These are phyloP conservation scores for Sporothrix pseudoabietina DNA, from an alignment of 2,329 filamentous ascomycete species.

Conservation along the genomic window DNA sequence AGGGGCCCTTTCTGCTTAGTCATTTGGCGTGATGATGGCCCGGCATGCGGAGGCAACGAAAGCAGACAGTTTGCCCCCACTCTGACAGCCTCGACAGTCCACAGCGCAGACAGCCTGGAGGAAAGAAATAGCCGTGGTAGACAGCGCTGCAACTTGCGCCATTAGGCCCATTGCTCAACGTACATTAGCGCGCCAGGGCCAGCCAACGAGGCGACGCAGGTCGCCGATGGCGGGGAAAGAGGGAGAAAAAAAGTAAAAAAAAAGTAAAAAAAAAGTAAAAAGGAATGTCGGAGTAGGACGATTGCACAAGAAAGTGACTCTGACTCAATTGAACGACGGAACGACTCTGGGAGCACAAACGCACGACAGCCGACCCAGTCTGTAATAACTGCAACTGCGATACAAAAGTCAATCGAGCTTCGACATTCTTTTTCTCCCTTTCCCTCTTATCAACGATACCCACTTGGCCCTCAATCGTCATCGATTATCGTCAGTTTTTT, in stretches of 20 bases:
- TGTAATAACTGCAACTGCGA: not conserved
- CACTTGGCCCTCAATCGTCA: not conserved
- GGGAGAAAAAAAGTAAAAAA: not conserved
- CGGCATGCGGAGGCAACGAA: not conserved
- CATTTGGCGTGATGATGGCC: conserved; percentile 9
- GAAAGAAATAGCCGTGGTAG: not conserved
- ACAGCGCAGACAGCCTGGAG: not conserved
- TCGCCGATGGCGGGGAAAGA: conserved; percentile 27
- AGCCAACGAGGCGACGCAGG: conserved; percentile 6
- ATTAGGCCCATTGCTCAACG: not conserved
- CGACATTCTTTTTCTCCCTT: not conserved
- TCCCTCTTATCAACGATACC: not conserved
- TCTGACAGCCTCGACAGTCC: not conserved
- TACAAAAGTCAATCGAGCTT: not conserved
- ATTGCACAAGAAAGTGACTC: conserved; percentile 8
- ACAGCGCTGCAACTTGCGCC: not conserved
- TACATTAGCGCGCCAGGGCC: conserved; percentile 22
- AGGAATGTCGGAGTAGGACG: conserved; percentile 1
- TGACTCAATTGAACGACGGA: conserved; percentile 23
- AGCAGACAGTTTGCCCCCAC: not conserved
- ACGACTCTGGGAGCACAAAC: not conserved
- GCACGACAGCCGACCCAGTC: not conserved
- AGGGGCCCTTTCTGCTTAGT: not conserved
- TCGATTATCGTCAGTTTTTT: not conserved
- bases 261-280: not conserved